Base-by-base conservation (phyloP, 306 rosid genomes). In the Oemleria cerasiformis region DNA sequence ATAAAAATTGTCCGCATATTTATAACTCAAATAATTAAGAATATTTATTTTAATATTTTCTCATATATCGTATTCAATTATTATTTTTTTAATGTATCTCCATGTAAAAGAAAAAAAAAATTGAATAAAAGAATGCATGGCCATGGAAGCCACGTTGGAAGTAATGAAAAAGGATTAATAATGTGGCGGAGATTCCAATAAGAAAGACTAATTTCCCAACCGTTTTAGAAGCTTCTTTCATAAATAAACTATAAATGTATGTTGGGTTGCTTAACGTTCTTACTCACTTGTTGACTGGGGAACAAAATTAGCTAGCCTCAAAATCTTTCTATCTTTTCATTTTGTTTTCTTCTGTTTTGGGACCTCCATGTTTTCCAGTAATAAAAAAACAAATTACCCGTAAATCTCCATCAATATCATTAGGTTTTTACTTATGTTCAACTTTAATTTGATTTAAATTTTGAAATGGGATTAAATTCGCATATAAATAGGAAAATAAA, bases 161-260 rank as follows among this genome's bases (percentile, higher is more conserved):
- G 14, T 17, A 30, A 14, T 14, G 17, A 1, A 42, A 14, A 34
- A 20, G 16, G 3, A 56, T 34, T 34, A 30, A 30, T 30, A 30
- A 30, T 30, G 42, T 15, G 20, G 63, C 19, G 19, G 42, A 16
- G 34, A 34, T 59, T 59, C 3, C 43, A 59, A 59, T 42, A 19
- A 6, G 30, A 25, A 59, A 47, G 25, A 59, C 12, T 61, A 68
- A 67, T 55, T 49, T 42, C 38, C 69, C 69, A 68, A 75, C 56
- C 41, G 55, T 53, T 50, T 49, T 50, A n/a, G 45, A 60, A 45
- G 50, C 45, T 67, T 68, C 70, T 39, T 44, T 25, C 36, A 75
- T 20, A 68, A 60, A 57, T 65, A 19, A 11, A 45, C 16, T 51
- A 25, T 60, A 68, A 74, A 74, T 57, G 13, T 11, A 68, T 8